These are phyloP conservation scores for Xerocomus tenax DNA, from an alignment of 1,284 basidiomycete species.

Conservation along the genomic window DNA sequence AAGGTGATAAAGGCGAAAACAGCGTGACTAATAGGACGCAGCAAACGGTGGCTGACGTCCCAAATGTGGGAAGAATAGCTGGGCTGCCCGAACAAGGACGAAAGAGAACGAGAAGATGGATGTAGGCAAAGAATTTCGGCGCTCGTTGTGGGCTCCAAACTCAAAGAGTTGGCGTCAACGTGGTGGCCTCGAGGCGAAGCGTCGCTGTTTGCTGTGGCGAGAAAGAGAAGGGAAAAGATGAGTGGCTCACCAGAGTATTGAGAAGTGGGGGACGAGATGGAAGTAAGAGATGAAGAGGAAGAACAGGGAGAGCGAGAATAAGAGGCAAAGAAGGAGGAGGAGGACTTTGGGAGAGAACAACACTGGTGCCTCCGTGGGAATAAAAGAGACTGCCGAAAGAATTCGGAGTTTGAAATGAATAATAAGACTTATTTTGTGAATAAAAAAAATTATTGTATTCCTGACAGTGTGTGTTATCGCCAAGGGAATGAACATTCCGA, in stretches of 20 bases:
- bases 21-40: constrained; percentile 15
- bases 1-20: constrained; percentile 16
- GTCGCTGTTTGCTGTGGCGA: constrained; percentile 1
- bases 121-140: not conserved
- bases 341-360: constrained; percentile 29
- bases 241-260: constrained; percentile 23
- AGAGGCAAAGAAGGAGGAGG: constrained; percentile 25
- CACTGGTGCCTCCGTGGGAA: constrained; percentile 30
- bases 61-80: constrained; percentile 5
- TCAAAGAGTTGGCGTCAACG: constrained; percentile 17
- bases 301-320: constrained; percentile 20
- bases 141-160: constrained; percentile 6
- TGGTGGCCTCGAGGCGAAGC: constrained; percentile 26
- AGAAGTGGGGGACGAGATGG: not conserved
- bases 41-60: constrained; percentile 22
- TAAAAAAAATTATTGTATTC: not conserved
- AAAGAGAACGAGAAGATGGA: not conserved
- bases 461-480: not conserved
- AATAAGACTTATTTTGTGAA: constrained; percentile 5
- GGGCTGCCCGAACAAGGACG: not conserved
- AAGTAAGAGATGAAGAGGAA: not conserved
- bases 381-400: constrained; percentile 23
- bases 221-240: constrained; percentile 3
- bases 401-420: constrained; percentile 23
- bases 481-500: not conserved